Evolutionary conservation across 2,329 filamentous ascomycete genomes (phyloP).

Genomic region (Didymosphaeria variabile): DNA sequence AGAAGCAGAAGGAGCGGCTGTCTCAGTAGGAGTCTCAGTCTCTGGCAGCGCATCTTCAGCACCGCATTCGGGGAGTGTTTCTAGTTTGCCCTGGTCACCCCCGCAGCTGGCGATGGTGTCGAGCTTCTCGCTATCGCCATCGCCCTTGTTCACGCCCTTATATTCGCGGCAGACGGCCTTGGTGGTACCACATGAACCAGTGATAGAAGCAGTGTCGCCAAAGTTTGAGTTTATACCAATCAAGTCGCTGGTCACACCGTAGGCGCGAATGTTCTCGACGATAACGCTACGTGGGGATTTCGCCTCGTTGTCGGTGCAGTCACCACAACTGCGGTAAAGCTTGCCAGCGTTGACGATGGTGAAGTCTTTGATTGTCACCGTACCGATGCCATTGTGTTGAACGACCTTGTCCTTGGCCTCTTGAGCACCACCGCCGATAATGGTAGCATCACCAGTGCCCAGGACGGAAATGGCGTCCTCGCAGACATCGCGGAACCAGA

Average conservation of each 20-base stretch:
- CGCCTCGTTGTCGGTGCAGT: conserved; percentile 58
- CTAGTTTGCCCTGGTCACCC: conserved; percentile 26
- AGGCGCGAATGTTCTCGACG: conserved; percentile 50
- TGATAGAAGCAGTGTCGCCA: conserved; percentile 56
- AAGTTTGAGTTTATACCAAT: conserved; percentile 60
- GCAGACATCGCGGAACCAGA: conserved; percentile 55
- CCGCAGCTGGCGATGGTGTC: conserved; percentile 1
- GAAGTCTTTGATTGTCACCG: conserved; percentile 39
- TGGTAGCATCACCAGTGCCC: conserved; percentile 34
- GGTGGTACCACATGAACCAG: conserved; percentile 46
- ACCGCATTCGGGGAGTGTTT: conserved; percentile 28
- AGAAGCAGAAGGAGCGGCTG: not conserved
- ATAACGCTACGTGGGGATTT: conserved; percentile 48
- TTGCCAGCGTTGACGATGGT: conserved; percentile 36
- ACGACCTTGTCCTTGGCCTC: conserved; percentile 49
- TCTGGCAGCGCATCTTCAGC: not conserved
- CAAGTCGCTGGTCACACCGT: conserved; percentile 41
- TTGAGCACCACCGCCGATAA: conserved; percentile 48
- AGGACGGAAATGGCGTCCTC: conserved; percentile 43
- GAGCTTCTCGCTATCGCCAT: conserved; percentile 28
- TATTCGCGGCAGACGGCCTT: conserved; percentile 33
- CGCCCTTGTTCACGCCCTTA: conserved; percentile 50
- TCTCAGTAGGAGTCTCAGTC: not conserved
- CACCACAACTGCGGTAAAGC: conserved; percentile 55
- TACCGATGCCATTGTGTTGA: conserved; percentile 52